Conservation (phyloP, 805 yeast species). For the Candida qinlingensis region DNA sequence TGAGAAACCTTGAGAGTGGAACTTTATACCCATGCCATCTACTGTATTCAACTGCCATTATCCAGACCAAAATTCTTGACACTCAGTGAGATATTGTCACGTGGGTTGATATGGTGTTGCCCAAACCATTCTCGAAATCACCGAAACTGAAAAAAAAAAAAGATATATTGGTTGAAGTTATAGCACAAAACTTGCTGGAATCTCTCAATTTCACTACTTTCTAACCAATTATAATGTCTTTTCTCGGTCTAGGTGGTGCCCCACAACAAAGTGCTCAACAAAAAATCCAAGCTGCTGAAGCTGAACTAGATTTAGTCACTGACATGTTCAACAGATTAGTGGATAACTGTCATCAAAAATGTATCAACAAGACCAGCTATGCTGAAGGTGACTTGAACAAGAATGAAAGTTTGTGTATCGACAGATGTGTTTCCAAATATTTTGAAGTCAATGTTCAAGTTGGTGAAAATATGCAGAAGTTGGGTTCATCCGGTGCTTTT, state of each 20-base stretch:
- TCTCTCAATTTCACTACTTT: not conserved
- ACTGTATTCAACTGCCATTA: too few species aligned
- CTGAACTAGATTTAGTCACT: constrained; percentile 94
- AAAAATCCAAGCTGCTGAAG: constrained; percentile 87
- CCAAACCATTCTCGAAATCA: too few species aligned
- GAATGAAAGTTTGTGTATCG: constrained; percentile 81
- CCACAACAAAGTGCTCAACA: constrained; percentile 72
- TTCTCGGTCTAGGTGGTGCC: constrained; percentile 70
- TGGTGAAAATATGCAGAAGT: constrained; percentile 67
- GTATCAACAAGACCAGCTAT: constrained; percentile 59
- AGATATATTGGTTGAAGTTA: too few species aligned
- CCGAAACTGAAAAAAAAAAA: too few species aligned
- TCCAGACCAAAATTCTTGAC: too few species aligned
- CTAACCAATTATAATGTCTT: constrained; percentile 42
- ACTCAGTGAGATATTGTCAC: too few species aligned
- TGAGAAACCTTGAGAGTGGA: too few species aligned
- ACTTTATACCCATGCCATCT: too few species aligned
- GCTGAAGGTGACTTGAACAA: constrained; percentile 69
- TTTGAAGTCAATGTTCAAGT: constrained; percentile 92
- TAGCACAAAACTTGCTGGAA: too few species aligned
- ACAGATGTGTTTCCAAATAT: constrained; percentile 93
- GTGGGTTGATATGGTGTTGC: too few species aligned
- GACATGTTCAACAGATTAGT: constrained; percentile 95
- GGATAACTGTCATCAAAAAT: constrained; percentile 82
- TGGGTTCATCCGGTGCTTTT: constrained; percentile 40